These are phyloP conservation scores for Populus deltoides DNA, from an alignment of 345 rosid genomes.

Conservation along the genomic window DNA sequence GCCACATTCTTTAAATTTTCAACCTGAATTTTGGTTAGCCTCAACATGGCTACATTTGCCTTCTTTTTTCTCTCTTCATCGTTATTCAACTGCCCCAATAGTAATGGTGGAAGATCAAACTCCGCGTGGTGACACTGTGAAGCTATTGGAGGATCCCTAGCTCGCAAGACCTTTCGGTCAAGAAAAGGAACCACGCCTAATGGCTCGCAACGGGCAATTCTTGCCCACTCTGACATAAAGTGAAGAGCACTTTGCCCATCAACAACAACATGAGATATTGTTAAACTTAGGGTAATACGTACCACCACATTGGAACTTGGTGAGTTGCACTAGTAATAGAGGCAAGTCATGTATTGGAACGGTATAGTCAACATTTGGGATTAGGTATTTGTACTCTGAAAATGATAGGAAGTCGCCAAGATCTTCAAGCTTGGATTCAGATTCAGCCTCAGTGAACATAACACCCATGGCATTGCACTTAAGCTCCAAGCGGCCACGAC, in stretches of 20 bases:
- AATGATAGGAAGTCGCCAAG: slow-evolving; percentile 38
- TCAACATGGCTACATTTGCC: slow-evolving; percentile 45
- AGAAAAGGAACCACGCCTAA: slow-evolving; percentile 30
- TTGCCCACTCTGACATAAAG: slow-evolving; percentile 54
- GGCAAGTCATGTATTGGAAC: slow-evolving; percentile 45
- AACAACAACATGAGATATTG: slow-evolving; percentile 49
- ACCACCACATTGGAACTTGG: slow-evolving; percentile 55
- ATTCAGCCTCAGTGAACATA: slow-evolving; percentile 41
- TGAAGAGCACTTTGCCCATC: slow-evolving; percentile 62
- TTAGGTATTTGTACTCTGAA: slow-evolving; percentile 31
- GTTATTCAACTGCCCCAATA: slow-evolving; percentile 38
- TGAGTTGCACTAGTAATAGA: slow-evolving; percentile 44
- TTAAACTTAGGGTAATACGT: slow-evolving; percentile 40
- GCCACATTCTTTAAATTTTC: slow-evolving; percentile 44
- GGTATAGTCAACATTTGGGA: slow-evolving; percentile 44
- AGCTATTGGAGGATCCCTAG: slow-evolving; percentile 30
- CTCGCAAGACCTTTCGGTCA: slow-evolving; percentile 40
- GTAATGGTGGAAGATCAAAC: slow-evolving; percentile 43
- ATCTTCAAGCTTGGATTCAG: slow-evolving; percentile 30
- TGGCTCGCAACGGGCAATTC: slow-evolving; percentile 40
- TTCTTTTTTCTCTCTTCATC: slow-evolving; percentile 41
- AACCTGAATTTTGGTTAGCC: slow-evolving; percentile 39
- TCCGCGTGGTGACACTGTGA: slow-evolving; percentile 33
- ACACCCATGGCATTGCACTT: slow-evolving; percentile 49
- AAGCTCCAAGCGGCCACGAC: slow-evolving; percentile 43